Base-by-base conservation (phyloP, 352 stramenopile species). In the Phytopythium aichiense region DNA sequence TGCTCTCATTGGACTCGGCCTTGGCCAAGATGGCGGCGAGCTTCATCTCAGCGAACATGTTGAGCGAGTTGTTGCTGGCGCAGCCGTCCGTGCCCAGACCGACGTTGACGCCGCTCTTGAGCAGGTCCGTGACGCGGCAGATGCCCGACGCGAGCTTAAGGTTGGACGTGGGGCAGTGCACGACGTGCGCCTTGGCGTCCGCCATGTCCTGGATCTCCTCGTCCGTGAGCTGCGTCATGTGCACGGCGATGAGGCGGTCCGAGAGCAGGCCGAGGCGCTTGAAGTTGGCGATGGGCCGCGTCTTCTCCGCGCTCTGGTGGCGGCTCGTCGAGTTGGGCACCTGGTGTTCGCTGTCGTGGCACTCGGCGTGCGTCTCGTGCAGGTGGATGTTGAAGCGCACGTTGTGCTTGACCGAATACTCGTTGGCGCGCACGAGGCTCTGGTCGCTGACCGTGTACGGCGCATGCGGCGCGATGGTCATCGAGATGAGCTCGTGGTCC, bases 11-110 rank as follows among this genome's bases (percentile, higher is more conserved):
- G 16, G 79, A 79, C 57, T 91, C 72, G 22, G 66, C 82, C 77
- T 96, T 96, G 61, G 84, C 87, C 23, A 97, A 58, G n/a, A 96
- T 76, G 5, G 87, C 85, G 8, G 87, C 85, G 53, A 96, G 68
- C 69, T 94, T 95, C 81, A 95, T 94, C 71, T 97, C 89, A 13
- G 64, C 73, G 49, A 96, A 88, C 88, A 97, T 96, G 62, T 96
- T 86, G 56, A 96, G 78, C 62, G 86, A 91, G 63, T 96, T 96
- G 73, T 97, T 96, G 66, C 84, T 94, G 13, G 85, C 81, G 6
- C 86, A 84, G 16, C 84, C 72, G 69, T 97, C 89, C 63, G 89
- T 97, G 51, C 90, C 90, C 49, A 97, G 76, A 22, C 77, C 84
- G 1, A 97, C 88, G 65, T 96, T 96, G 16, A 95, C 83, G 28